These are phyloP conservation scores for Oenanthe sinensis DNA, from an alignment of 129 eudicot genomes.

Conservation along the genomic window DNA sequence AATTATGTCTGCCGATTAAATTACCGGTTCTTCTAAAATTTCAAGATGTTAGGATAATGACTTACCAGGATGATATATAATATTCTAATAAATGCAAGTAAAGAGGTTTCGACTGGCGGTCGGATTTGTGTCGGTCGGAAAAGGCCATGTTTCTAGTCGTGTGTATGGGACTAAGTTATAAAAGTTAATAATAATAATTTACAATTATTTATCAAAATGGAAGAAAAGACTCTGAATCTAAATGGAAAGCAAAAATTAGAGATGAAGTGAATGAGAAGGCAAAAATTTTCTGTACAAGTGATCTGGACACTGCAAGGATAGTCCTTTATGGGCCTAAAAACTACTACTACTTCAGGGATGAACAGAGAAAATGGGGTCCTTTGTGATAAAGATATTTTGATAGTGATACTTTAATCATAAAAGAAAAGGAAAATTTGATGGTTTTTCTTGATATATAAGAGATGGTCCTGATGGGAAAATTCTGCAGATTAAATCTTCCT, in stretches of 20 bases:
- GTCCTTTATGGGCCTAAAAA: not conserved
- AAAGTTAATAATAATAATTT: too few relatives aligned
- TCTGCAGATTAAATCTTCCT: slow-evolving; percentile 1
- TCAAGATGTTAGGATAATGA: too few relatives aligned
- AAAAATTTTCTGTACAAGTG: not conserved
- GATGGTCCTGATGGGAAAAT: slow-evolving; percentile 16
- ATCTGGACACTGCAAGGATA: slow-evolving; percentile 8
- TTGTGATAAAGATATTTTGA: slow-evolving; percentile 19
- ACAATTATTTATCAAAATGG: not conserved
- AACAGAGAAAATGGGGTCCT: slow-evolving; percentile 20
- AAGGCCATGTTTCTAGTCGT: too few relatives aligned
- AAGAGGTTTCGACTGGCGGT: too few relatives aligned
- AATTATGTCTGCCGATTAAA: not conserved
- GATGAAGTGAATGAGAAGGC: slow-evolving; percentile 10
- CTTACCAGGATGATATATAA: too few relatives aligned
- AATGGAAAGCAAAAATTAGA: not conserved
- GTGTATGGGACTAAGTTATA: too few relatives aligned
- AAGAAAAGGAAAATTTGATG: slow-evolving; percentile 8
- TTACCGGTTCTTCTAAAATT: too few relatives aligned
- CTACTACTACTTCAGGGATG: slow-evolving; percentile 20
- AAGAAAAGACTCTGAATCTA: not conserved
- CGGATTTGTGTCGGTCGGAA: too few relatives aligned
- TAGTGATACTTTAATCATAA: slow-evolving; percentile 8
- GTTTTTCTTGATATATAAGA: slow-evolving; percentile 19
- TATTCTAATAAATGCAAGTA: too few relatives aligned